Percentiles rank a stretch among this genome's conserved stretches.
Conservation (phyloP, 139 green algal genomes). For the Chlorella sp. region DNA sequence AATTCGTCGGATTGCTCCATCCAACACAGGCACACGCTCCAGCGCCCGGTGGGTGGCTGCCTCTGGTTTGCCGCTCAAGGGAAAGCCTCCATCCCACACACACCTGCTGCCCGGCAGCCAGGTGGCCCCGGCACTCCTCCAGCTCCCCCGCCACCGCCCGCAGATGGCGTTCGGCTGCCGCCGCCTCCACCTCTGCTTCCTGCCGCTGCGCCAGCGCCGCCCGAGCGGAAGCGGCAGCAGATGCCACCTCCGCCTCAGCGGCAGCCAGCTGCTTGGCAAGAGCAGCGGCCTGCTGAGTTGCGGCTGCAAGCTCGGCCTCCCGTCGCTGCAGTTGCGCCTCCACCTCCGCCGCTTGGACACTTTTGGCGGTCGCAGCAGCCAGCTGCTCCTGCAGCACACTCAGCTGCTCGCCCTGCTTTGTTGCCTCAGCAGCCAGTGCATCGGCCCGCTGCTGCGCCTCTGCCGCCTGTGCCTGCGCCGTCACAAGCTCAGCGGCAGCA, state of each 20-base stretch:
- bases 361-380: background rate
- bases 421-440: background rate
- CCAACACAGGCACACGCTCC: too few species aligned
- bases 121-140: constrained; percentile 16
- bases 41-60: too few species aligned
- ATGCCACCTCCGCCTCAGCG: background rate
- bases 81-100: background rate
- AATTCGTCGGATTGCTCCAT: too few species aligned
- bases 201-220: background rate
- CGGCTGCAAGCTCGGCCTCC: constrained; percentile 4
- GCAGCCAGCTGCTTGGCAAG: constrained; percentile 27
- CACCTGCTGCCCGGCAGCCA: constrained; percentile 15
- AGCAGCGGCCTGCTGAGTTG: background rate
- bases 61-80: too few species aligned
- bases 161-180: background rate
- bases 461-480: background rate
- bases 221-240: background rate
- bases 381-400: background rate
- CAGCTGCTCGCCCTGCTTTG: background rate
- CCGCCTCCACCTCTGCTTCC: background rate
- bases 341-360: background rate
- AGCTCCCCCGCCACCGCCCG: background rate
- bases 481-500: background rate
- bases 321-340: background rate
- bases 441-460: background rate